Conservation (phyloP, 306 rosid species). For the Crataegus laevigata region DNA sequence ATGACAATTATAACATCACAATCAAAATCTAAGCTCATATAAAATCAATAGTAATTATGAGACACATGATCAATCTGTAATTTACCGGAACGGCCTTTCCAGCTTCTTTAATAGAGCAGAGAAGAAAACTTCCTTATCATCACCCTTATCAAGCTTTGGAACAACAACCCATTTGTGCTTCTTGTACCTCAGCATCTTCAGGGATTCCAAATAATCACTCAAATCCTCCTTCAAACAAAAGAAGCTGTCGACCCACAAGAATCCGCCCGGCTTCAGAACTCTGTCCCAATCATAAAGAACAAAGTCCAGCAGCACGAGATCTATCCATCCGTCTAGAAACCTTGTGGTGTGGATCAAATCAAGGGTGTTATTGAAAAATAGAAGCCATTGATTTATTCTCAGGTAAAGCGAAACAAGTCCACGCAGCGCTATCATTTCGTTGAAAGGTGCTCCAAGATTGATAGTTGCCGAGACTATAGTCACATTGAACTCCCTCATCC, state of each 20-base stretch:
- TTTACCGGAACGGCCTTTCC: slow-evolving; percentile 53
- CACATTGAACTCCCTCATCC: slow-evolving; percentile 63
- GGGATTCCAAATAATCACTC: slow-evolving; percentile 49
- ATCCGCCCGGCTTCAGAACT: slow-evolving; percentile 71
- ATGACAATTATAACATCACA: background rate
- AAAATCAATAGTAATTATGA: background rate
- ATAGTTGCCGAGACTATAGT: slow-evolving; percentile 57
- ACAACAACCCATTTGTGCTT: slow-evolving; percentile 58
- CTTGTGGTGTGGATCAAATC: slow-evolving; percentile 78
- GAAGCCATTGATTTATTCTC: slow-evolving; percentile 62
- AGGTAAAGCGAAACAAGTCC: slow-evolving; percentile 67
- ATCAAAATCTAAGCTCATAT: background rate
- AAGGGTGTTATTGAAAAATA: slow-evolving; percentile 61
- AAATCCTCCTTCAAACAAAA: slow-evolving; percentile 63
- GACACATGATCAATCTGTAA: background rate
- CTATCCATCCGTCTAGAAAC: slow-evolving; percentile 81
- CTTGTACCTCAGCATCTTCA: slow-evolving; percentile 53
- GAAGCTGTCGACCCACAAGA: slow-evolving; percentile 75
- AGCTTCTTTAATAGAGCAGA: slow-evolving; percentile 75
- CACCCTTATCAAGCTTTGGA: slow-evolving; percentile 67
- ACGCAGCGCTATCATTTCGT: slow-evolving; percentile 66
- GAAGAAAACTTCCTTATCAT: slow-evolving; percentile 59
- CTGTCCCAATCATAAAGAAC: slow-evolving; percentile 72
- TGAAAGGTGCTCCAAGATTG: slow-evolving; percentile 74
- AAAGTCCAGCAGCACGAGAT: slow-evolving; percentile 60